These are phyloP conservation scores for Lyophyllum decastes DNA, from an alignment of 768 basidiomycete genomes.

Conservation along the genomic window DNA sequence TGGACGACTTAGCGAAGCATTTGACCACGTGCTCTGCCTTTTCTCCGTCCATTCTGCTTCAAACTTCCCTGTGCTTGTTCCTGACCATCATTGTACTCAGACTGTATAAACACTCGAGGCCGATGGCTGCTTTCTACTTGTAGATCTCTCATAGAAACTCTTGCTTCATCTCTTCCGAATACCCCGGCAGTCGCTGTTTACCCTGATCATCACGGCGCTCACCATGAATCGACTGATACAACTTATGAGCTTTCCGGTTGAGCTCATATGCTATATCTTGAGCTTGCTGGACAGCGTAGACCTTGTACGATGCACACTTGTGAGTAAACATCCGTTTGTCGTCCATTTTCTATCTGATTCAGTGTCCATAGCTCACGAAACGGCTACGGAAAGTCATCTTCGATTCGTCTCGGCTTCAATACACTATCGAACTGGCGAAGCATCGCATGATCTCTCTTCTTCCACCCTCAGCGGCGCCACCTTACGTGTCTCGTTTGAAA, in stretches of 20 bases:
- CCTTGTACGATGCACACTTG: conserved; percentile 34
- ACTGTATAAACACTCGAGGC: not conserved
- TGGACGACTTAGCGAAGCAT: not conserved
- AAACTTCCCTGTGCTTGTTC: not conserved
- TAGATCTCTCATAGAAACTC: not conserved
- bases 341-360: conserved; percentile 1
- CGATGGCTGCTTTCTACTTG: not conserved
- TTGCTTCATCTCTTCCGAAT: not conserved
- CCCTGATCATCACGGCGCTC: not conserved
- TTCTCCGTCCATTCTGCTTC: not conserved
- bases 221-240: conserved; percentile 10
- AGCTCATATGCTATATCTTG: conserved; percentile 39
- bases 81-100: not conserved
- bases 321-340: conserved; percentile 12
- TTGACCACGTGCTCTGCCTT: conserved; percentile 10
- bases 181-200: not conserved
- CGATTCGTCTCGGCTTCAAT: conserved; percentile 47
- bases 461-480: conserved; percentile 26
- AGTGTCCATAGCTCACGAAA: conserved; percentile 36
- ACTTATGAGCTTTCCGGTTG: conserved; percentile 35
- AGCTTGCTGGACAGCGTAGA: conserved; percentile 33
- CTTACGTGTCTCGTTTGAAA: conserved; percentile 42
- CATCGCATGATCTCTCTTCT: conserved; percentile 43
- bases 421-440: conserved; percentile 50
- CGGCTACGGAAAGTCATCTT: conserved; percentile 36